Evolutionary conservation across 2,329 filamentous ascomycete species (phyloP), one percentile per base, ranked within the genome.

Genomic region (Bretziella fagacearum): DNA sequence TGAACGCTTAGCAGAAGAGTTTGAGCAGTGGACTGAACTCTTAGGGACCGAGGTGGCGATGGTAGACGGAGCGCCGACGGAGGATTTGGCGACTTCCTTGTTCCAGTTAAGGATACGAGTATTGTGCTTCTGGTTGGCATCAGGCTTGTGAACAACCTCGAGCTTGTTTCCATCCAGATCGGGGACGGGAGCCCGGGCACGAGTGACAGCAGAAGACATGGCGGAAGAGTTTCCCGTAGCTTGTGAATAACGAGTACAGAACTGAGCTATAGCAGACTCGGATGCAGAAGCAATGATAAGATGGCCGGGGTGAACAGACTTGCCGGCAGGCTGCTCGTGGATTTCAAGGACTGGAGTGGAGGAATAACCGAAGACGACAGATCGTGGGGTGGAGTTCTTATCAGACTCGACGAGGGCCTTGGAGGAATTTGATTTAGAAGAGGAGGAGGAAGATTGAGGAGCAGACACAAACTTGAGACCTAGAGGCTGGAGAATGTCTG

Each of bases 151-250:
- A 43, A 87, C 74, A 25, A 84, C 81, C 58, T 91, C 83, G 58
- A 93, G 77, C 55, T 73, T 81, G 64, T 93, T 93, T 44, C 83
- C 83, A 63, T 93, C 84, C 47, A 84, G 71, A 61, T 93, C 85
- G 51, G 77, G 71, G 33, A 85, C 77, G 69, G 65, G 74, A 66
- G 62, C 72, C 63, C 56, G 60, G 15, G 27, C 15, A 8, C 20
- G 40, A 15, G 33, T 30, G 8, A 42, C 29, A 10, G 44, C 22
- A 15, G 48, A 43, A 25, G 45, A 23, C 41, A 44, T 45, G 27
- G 40, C 27, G 20, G 17, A 10, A 17, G n/a, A n/a, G n/a, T 33
- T 33, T n/a, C n/a, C 7, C 18, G 23, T 25, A n/a, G 40, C 17
- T 30, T 48, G 43, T 17, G 22, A 22, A 22, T 20, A 30, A 25